Conservation (phyloP, 2,329 filamentous ascomycete species). For the Cordyceps militaris region DNA sequence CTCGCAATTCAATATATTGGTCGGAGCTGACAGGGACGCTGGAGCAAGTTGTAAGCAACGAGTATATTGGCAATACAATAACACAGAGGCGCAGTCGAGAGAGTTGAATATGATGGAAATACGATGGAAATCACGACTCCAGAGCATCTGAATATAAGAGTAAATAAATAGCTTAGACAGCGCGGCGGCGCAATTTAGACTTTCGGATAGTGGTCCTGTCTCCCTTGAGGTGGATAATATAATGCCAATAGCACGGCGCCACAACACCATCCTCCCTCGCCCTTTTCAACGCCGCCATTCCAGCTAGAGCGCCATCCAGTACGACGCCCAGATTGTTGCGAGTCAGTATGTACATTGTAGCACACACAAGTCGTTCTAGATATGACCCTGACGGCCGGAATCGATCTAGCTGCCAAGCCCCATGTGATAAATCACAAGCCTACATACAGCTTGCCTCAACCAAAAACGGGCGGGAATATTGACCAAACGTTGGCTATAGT, state of each 20-base stretch:
- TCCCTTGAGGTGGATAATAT: constrained; percentile 12
- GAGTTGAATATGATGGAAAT: not conserved
- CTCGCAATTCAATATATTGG: not conserved
- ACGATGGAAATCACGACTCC: not conserved
- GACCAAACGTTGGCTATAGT: not conserved
- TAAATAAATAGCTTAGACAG: not conserved
- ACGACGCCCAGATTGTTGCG: not conserved
- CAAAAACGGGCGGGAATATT: not conserved
- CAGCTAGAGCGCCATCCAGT: not conserved
- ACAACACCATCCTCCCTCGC: not conserved
- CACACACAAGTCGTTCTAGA: not conserved
- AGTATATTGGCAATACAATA: too few species aligned
- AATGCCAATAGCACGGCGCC: constrained; percentile 9
- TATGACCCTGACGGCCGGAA: not conserved
- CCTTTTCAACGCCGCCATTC: not conserved
- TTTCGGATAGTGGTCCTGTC: not conserved
- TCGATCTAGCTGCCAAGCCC: not conserved
- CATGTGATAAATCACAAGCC: not conserved
- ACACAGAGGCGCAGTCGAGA: too few species aligned
- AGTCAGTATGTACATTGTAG: not conserved
- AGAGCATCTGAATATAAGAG: not conserved
- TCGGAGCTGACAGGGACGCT: not conserved
- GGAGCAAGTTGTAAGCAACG: too few species aligned
- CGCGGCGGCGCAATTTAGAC: not conserved
- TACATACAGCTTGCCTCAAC: not conserved